phyloP scores from a whole-genome alignment of 805 yeast species.

The Monosporozyma servazzii region DNA sequence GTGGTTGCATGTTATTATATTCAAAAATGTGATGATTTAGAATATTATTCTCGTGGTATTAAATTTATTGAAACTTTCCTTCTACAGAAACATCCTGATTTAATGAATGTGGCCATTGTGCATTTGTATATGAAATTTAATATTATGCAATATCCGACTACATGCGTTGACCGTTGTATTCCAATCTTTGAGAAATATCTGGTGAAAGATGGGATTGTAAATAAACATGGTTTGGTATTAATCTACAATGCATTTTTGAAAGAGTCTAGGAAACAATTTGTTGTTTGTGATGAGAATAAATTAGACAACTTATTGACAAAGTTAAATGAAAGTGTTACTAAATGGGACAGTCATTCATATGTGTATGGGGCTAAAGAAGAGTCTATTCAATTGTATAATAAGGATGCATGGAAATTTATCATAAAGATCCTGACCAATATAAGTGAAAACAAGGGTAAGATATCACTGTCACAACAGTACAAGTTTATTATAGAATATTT shows the following conservation, averaged over 20 bases:
- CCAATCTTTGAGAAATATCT: constrained; percentile 10
- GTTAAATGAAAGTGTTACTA: constrained; percentile 14
- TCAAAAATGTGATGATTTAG: constrained; percentile 10
- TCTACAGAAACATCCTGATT: not conserved
- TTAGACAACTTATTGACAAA: constrained; percentile 7
- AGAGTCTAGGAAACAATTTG: constrained; percentile 15
- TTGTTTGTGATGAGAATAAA: constrained; percentile 6
- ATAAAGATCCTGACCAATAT: not conserved
- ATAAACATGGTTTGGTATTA: constrained; percentile 14
- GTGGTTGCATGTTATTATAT: constrained; percentile 18
- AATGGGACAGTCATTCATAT: constrained; percentile 9
- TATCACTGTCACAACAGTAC: not conserved
- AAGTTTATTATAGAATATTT: not conserved
- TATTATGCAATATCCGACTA: constrained; percentile 9
- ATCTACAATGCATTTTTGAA: constrained; percentile 21
- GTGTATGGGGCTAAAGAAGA: not conserved
- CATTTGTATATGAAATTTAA: constrained; percentile 12
- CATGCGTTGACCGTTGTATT: constrained; percentile 13
- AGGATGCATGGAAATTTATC: constrained; percentile 22
- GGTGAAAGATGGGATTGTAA: constrained; percentile 4
- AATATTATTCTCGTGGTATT: constrained; percentile 15
- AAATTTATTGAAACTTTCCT: constrained; percentile 8
- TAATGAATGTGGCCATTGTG: constrained; percentile 17
- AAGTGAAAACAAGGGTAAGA: not conserved
- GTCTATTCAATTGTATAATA: constrained; percentile 8